These are phyloP conservation scores for Paramyrothecium sp. DNA, from an alignment of 2,329 filamentous ascomycete genomes.

Conservation along the genomic window DNA sequence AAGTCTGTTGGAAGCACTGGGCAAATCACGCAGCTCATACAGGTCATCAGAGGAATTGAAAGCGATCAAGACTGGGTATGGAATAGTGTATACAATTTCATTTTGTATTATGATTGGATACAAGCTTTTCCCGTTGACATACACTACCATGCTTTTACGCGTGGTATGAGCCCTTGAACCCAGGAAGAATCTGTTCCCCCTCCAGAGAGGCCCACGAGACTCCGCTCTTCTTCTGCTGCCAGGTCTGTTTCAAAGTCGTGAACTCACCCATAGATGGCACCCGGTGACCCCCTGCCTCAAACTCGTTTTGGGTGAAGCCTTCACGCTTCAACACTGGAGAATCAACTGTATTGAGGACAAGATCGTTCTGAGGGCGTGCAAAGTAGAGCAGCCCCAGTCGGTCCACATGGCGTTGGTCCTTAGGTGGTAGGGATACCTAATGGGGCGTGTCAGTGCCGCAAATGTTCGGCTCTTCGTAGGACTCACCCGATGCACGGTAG, in stretches of 20 bases:
- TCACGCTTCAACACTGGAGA: conserved; percentile 33
- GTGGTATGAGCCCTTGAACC: conserved; percentile 26
- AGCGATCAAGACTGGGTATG: not conserved
- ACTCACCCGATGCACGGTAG: conserved; percentile 35
- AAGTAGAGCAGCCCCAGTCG: conserved; percentile 51
- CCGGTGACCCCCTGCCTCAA: conserved; percentile 26
- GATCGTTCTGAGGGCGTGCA: conserved; percentile 40
- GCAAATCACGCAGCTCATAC: too few relatives aligned
- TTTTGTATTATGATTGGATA: too few relatives aligned
- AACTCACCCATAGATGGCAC: conserved; percentile 36
- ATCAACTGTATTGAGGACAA: conserved; percentile 33
- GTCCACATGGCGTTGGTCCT: conserved; percentile 41
- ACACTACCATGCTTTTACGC: too few relatives aligned
- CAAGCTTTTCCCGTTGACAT: too few relatives aligned
- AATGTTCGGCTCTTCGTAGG: not conserved
- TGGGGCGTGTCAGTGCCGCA: not conserved
- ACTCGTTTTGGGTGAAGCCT: conserved; percentile 33
- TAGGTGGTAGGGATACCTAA: conserved; percentile 34
- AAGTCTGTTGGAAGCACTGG: too few relatives aligned
- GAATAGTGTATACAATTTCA: too few relatives aligned
- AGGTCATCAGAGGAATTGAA: too few relatives aligned
- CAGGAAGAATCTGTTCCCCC: conserved; percentile 31
- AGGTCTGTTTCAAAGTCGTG: conserved; percentile 32
- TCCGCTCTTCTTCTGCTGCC: conserved; percentile 30
- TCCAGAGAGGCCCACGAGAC: conserved; percentile 19